phyloP scores from a whole-genome alignment of 1,284 basidiomycete genomes.

The Earliella scabrosa region DNA sequence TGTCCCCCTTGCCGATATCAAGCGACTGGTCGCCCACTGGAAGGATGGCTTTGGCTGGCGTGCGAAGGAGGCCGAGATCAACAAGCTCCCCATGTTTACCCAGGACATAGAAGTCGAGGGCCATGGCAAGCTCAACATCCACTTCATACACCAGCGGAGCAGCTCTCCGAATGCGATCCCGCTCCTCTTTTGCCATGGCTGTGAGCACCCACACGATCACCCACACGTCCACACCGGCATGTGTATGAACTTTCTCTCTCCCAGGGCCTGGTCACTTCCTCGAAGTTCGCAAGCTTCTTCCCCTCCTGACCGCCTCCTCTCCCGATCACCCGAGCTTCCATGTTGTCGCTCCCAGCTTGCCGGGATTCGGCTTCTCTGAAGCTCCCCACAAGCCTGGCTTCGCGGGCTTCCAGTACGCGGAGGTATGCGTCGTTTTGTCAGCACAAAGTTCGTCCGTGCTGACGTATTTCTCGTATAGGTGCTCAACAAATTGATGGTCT shows the following conservation, averaged over 20 bases:
- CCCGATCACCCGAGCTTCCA: slow-evolving; percentile 44
- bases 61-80: slow-evolving; percentile 39
- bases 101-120: slow-evolving; percentile 39
- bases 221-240: neutral
- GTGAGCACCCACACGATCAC: slow-evolving; percentile 32
- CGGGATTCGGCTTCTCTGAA: slow-evolving; percentile 45
- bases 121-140: slow-evolving; percentile 42
- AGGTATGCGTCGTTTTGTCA: slow-evolving; percentile 4
- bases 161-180: slow-evolving; percentile 41
- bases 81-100: slow-evolving; percentile 47
- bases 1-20: slow-evolving; percentile 42
- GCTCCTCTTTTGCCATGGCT: slow-evolving; percentile 49
- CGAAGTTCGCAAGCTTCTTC: slow-evolving; percentile 41
- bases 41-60: slow-evolving; percentile 46
- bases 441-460: no score
- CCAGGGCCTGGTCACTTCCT: slow-evolving; percentile 50
- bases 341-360: slow-evolving; percentile 48
- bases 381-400: slow-evolving; percentile 41
- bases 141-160: slow-evolving; percentile 47
- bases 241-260: slow-evolving; percentile 23
- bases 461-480: slow-evolving; percentile 29
- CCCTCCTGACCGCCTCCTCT: slow-evolving; percentile 27
- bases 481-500: slow-evolving; percentile 47
- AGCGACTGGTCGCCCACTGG: slow-evolving; percentile 43
- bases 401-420: slow-evolving; percentile 13